Evolutionary conservation across 306 rosid species (phyloP).

Genomic region (Prunus campanulata): DNA sequence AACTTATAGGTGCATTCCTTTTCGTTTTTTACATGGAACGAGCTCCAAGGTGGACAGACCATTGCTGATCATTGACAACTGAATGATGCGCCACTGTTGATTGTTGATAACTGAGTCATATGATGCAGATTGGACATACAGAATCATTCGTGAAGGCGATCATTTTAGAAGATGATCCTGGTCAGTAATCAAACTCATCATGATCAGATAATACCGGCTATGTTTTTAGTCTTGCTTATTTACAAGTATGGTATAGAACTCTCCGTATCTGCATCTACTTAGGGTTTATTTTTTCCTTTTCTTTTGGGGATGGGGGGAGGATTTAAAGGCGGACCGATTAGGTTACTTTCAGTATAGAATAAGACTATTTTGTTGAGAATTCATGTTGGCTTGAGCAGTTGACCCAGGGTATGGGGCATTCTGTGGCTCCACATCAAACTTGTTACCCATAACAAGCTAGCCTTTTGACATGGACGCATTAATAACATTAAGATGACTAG

Average conservation of each 20-base stretch:
- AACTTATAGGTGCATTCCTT: constrained; percentile 5
- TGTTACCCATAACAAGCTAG: no score
- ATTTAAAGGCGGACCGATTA: no score
- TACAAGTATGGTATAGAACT: neutral
- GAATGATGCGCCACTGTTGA: neutral
- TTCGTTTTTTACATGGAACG: neutral
- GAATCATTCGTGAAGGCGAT: neutral
- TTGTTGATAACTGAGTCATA: neutral
- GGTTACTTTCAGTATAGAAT: no score
- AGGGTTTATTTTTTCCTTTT: no score
- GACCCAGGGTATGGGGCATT: no score
- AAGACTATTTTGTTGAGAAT: no score
- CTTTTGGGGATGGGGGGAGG: no score
- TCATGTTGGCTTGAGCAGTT: no score
- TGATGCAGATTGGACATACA: neutral
- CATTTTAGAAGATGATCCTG: neutral
- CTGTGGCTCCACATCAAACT: no score
- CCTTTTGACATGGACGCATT: no score
- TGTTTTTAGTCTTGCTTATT: neutral
- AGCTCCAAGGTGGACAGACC: neutral
- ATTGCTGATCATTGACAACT: neutral
- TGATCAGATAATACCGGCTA: neutral
- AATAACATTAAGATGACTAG: no score
- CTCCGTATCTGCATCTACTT: neutral
- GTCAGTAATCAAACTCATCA: neutral